Evolutionary conservation across 176 grass and related monocot species (phyloP).

Genomic region (Triticum aestivum): IWGSC_CS_RefSeq_v2.1 NC_057796.1:427096153-427096652

Average conservation of each 20-base stretch:
- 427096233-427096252: conserved; percentile 80
- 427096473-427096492: conserved; percentile 63
- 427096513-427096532: conserved; percentile 27
- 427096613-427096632: background rate
- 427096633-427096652: conserved; percentile 42
- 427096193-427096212: conserved; percentile 73
- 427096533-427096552: conserved; percentile 52
- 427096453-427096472: conserved; percentile 51
- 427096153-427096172: conserved; percentile 71
- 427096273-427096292: conserved; percentile 66
- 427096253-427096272: conserved; percentile 86
- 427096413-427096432: conserved; percentile 24
- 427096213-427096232: conserved; percentile 63
- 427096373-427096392: conserved; percentile 39
- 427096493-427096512: conserved; percentile 13
- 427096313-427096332: conserved; percentile 50
- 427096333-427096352: background rate
- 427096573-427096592: conserved; percentile 4
- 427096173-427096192: conserved; percentile 70
- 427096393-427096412: conserved; percentile 47
- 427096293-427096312: conserved; percentile 78
- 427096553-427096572: conserved; percentile 62
- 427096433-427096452: conserved; percentile 39
- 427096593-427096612: conserved; percentile 19
- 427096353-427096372: background rate